A percentile compares a stretch with the other conserved stretches of the same genome.
Conservation (phyloP, 2,329 filamentous ascomycete species). For the Sporothrix luriei region DNA sequence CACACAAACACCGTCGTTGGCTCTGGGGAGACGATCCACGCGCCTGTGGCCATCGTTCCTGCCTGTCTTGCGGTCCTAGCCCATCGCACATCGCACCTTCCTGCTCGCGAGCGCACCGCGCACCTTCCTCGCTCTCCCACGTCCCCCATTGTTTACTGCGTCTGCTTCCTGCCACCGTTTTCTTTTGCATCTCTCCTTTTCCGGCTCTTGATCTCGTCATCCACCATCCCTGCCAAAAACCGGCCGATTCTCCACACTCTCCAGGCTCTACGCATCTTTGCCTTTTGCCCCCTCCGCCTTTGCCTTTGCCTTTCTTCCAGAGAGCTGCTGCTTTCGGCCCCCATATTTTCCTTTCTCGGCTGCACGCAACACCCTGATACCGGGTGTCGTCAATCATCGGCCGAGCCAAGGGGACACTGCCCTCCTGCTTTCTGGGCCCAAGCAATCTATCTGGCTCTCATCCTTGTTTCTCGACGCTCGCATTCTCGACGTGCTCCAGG, state of each 20-base stretch:
- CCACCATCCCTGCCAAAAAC: constrained; percentile 12
- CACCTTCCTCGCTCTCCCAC: neutral
- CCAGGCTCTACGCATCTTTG: neutral
- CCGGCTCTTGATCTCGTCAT: neutral
- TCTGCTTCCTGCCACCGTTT: neutral
- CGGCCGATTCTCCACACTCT: constrained; percentile 4
- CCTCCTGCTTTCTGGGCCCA: constrained; percentile 18
- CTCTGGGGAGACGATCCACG: constrained; percentile 16
- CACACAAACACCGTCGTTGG: neutral
- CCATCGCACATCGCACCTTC: constrained; percentile 12
- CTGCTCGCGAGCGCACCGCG: neutral
- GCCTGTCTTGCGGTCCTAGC: neutral
- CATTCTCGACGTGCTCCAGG: neutral
- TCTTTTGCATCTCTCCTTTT: neutral
- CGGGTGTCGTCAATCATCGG: constrained; percentile 8
- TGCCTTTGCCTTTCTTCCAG: constrained; percentile 7
- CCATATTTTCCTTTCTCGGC: constrained; percentile 6
- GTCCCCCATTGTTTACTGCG: neutral
- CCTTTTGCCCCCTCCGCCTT: neutral
- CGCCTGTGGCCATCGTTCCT: constrained; percentile 13
- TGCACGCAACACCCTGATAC: constrained; percentile 1
- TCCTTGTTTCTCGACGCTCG: constrained; percentile 1
- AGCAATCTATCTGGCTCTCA: constrained; percentile 6
- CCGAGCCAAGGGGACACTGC: constrained; percentile 9
- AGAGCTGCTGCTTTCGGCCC: neutral